Conservation (phyloP, 176 grass and related monocot species). For the Elymus sibiricus region DNA sequence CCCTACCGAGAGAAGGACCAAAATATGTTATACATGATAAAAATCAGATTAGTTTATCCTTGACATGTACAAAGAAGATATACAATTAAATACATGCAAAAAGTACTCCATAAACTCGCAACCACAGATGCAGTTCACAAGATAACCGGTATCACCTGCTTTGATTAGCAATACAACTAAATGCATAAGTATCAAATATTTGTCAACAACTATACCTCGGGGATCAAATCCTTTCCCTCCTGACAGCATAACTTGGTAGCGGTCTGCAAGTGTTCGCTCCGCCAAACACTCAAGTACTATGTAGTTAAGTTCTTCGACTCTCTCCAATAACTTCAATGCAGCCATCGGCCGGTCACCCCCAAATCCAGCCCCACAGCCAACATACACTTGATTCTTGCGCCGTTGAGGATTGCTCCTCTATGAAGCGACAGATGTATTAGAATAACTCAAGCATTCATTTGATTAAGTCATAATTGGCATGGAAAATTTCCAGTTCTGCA, state of each 20-base stretch:
- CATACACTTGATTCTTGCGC: slow-evolving; percentile 58
- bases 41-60: neutral
- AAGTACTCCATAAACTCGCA: neutral
- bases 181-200: slow-evolving; percentile 4
- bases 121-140: neutral
- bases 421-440: slow-evolving; percentile 1
- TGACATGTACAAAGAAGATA: neutral
- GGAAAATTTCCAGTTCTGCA: neutral
- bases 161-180: neutral
- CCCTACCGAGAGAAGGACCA: neutral
- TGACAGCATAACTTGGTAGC: slow-evolving; percentile 53
- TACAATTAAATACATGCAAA: neutral
- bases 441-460: neutral
- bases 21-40: neutral
- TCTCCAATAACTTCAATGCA: slow-evolving; percentile 70
- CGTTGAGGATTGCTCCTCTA: slow-evolving; percentile 64
- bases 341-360: slow-evolving; percentile 68
- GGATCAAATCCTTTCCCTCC: slow-evolving; percentile 88
- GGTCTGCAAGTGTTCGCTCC: slow-evolving; percentile 83
- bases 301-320: slow-evolving; percentile 79
- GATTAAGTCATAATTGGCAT: neutral
- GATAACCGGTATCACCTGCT: neutral
- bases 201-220: slow-evolving; percentile 43
- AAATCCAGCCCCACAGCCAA: slow-evolving; percentile 95
- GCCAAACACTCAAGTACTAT: slow-evolving; percentile 92